Conservation (phyloP, 768 basidiomycete species). For the Macrolepiota albuminosa region DNA sequence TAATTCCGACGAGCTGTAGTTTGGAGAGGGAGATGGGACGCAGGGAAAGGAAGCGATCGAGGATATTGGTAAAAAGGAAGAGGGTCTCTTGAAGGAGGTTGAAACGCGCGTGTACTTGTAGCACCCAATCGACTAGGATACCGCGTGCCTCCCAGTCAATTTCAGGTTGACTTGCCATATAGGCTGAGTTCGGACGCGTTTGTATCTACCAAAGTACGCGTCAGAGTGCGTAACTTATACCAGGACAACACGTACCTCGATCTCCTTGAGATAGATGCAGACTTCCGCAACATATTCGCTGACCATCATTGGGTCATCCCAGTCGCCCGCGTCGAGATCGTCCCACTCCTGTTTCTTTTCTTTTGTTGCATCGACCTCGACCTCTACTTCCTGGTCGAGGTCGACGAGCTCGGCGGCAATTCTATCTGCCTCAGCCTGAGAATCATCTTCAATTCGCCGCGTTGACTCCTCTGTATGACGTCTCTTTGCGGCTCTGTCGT, state of each 20-base stretch:
- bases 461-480: slow-evolving; percentile 47
- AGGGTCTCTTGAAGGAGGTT: slow-evolving; percentile 86
- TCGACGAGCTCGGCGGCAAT: slow-evolving; percentile 35
- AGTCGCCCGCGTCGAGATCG: slow-evolving; percentile 85
- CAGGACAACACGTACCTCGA: slow-evolving; percentile 54
- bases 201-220: slow-evolving; percentile 39
- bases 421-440: slow-evolving; percentile 31
- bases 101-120: slow-evolving; percentile 87
- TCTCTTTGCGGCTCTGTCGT: slow-evolving; percentile 53
- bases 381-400: slow-evolving; percentile 21
- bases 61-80: slow-evolving; percentile 84
- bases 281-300: slow-evolving; percentile 89
- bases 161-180: slow-evolving; percentile 81
- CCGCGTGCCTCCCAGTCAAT: slow-evolving; percentile 88
- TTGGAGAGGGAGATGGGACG: slow-evolving; percentile 78
- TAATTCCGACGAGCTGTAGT: slow-evolving; percentile 87
- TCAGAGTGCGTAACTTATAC: slow-evolving; percentile 6
- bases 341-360: slow-evolving; percentile 59
- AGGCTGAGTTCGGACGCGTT: slow-evolving; percentile 77
- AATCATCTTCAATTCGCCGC: slow-evolving; percentile 28
- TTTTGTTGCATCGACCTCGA: slow-evolving; percentile 24
- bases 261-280: slow-evolving; percentile 76
- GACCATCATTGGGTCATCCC: slow-evolving; percentile 87
- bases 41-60: slow-evolving; percentile 67
- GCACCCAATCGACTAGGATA: slow-evolving; percentile 88